Evolutionary conservation across 1,284 basidiomycete genomes (phyloP), one percentile per base, ranked within the genome.

Genomic region (Ustilago shanxiensis): DNA sequence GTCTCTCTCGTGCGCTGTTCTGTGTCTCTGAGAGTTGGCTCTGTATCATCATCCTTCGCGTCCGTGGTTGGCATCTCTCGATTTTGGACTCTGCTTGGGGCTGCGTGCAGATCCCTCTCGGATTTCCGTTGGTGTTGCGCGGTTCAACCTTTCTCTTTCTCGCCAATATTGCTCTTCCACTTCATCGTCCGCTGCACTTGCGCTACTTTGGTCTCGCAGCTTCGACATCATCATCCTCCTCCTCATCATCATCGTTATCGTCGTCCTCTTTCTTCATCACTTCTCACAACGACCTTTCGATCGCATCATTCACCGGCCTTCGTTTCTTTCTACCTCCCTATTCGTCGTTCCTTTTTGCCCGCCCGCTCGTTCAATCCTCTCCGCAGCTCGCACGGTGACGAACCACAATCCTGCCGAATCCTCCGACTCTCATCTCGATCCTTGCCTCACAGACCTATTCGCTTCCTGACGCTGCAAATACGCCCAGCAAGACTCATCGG

Each of bases 111-210:
- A 54, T 54, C 52, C 33, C n/a, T 53, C 29, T 22, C 52, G 18
- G 33, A 54, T 37, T 37, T 35, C 31, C 52, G 33, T 54, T 29
- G 41, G 52, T 54, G n/a, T n/a, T n/a, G 52, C 52, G 33, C 35
- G 20, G 20, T 24, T 37, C 22, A 16, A 24, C n/a, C 33, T 14
- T 29, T 54, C 52, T 35, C 33, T 35, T 54, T 24, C 20, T 20
- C 33, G 33, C 33, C 35, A 29, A n/a, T n/a, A n/a, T n/a, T n/a
- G n/a, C n/a, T n/a, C n/a, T 33, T 4, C 50, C 50, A 33, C 50
- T 33, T 54, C 18, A 22, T 24, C 52, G 35, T 54, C 35, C 24
- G n/a, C 26, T 49, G 14, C 18, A 9, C 22, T 26, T n/a, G 26
- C 47, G 20, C 44, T 45, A 4, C 22, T 45, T n/a, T 22, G 8